Conservation (phyloP, 441 rosid species). For the Viola pubescens region DNA sequence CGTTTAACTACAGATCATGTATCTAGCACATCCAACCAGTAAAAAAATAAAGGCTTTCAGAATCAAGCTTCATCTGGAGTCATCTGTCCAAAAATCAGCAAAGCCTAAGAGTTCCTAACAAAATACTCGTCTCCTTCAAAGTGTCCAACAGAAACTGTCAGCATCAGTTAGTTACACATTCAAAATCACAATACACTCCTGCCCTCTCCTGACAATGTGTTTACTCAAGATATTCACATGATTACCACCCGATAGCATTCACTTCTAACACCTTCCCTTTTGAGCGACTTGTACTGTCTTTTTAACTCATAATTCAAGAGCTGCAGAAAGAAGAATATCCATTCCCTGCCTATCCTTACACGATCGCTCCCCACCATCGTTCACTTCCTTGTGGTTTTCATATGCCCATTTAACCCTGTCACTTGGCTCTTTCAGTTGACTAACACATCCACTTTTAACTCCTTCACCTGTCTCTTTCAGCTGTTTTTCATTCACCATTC, state of each 20-base stretch:
- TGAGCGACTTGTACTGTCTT: constrained; percentile 9
- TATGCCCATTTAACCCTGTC: neutral
- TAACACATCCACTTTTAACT: neutral
- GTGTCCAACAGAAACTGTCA: constrained; percentile 19
- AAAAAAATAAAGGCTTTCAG: constrained; percentile 17
- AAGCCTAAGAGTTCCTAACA: constrained; percentile 27
- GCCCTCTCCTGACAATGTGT: neutral
- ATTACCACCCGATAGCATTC: neutral
- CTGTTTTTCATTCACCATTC: neutral
- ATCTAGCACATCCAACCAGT: constrained; percentile 16
- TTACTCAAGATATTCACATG: constrained; percentile 19
- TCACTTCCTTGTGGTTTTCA: constrained; percentile 11
- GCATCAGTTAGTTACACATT: constrained; percentile 10
- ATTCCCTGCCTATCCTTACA: constrained; percentile 52
- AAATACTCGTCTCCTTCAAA: constrained; percentile 16
- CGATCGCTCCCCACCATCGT: constrained; percentile 20
- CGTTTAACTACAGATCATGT: constrained; percentile 4
- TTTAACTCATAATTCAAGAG: constrained; percentile 44
- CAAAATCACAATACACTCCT: constrained; percentile 1
- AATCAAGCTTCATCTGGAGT: constrained; percentile 12
- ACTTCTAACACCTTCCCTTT: neutral
- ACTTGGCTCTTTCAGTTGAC: no score
- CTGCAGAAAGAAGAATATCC: constrained; percentile 77
- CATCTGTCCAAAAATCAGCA: constrained; percentile 22
- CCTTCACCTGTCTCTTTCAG: constrained; percentile 5